Evolutionary conservation across 768 basidiomycete species (phyloP).

Genomic region (Candolleomyces aberdarensis): DNA sequence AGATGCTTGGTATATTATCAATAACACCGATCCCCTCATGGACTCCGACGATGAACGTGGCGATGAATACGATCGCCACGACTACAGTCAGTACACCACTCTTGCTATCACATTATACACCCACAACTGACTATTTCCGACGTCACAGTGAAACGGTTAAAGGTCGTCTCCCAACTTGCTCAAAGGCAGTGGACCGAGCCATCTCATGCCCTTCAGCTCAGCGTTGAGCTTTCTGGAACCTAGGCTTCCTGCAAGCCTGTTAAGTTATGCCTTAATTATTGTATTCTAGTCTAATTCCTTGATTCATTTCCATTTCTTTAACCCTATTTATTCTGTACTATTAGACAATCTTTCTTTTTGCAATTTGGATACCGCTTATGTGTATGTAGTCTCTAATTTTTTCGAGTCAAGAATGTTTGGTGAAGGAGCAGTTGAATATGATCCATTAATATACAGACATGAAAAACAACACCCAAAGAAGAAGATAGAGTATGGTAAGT

Average conservation of each 20-base stretch:
- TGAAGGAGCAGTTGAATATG: slow-evolving; percentile 3
- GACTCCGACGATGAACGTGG: slow-evolving; percentile 73
- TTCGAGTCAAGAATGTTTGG: background rate
- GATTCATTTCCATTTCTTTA: background rate
- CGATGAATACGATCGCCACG: slow-evolving; percentile 62
- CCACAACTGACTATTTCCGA: background rate
- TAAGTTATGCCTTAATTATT: slow-evolving; percentile 1
- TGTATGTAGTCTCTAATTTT: background rate
- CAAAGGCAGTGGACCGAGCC: slow-evolving; percentile 19
- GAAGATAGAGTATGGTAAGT: background rate
- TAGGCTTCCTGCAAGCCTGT: background rate
- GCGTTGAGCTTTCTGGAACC: background rate
- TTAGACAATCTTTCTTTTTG: background rate
- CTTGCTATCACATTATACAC: background rate
- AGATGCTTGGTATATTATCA: slow-evolving; percentile 76
- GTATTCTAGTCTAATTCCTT: background rate
- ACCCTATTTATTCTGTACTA: background rate
- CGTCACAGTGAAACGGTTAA: slow-evolving; percentile 52
- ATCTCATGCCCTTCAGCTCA: background rate
- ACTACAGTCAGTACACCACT: slow-evolving; percentile 51
- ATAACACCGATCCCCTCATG: slow-evolving; percentile 64
- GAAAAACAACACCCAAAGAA: background rate
- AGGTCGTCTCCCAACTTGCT: slow-evolving; percentile 56
- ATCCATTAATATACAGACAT: slow-evolving; percentile 11
- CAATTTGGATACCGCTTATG: background rate